Evolutionary conservation across 768 basidiomycete genomes (phyloP).

Genomic region (Pholiota microspora): DNA sequence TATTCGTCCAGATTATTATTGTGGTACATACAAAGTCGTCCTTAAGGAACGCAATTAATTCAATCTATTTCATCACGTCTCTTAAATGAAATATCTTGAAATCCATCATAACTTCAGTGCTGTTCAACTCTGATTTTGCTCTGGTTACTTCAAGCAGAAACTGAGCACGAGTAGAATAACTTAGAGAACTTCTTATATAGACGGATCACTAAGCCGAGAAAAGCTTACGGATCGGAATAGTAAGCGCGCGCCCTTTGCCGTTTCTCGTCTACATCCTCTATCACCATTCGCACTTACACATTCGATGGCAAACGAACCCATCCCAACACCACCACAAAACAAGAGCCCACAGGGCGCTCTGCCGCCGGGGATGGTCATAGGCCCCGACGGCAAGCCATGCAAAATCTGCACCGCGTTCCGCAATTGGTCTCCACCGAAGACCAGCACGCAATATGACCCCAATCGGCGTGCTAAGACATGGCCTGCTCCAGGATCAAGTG

Average conservation of each 20-base stretch:
- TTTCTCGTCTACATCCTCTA: too few relatives aligned
- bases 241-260: too few relatives aligned
- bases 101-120: too few relatives aligned
- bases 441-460: conserved; percentile 28
- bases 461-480: conserved; percentile 15
- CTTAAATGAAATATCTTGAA: too few relatives aligned
- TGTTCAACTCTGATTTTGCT: too few relatives aligned
- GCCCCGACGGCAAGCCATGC: conserved; percentile 94
- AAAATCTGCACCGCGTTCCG: conserved; percentile 87
- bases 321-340: neutral
- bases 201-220: neutral
- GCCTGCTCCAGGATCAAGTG: conserved; percentile 4
- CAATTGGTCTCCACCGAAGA: conserved; percentile 54
- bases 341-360: conserved; percentile 18
- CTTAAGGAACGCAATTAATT: too few relatives aligned
- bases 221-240: too few relatives aligned
- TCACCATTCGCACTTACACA: neutral
- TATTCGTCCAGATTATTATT: neutral
- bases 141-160: too few relatives aligned
- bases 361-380: conserved; percentile 84
- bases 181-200: neutral
- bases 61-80: too few relatives aligned
- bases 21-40: neutral
- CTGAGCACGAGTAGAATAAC: too few relatives aligned
- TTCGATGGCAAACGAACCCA: neutral